These are phyloP conservation scores for Mycothermus thermophilus DNA, from an alignment of 495 filamentous ascomycete genomes.

Conservation along the genomic window DNA sequence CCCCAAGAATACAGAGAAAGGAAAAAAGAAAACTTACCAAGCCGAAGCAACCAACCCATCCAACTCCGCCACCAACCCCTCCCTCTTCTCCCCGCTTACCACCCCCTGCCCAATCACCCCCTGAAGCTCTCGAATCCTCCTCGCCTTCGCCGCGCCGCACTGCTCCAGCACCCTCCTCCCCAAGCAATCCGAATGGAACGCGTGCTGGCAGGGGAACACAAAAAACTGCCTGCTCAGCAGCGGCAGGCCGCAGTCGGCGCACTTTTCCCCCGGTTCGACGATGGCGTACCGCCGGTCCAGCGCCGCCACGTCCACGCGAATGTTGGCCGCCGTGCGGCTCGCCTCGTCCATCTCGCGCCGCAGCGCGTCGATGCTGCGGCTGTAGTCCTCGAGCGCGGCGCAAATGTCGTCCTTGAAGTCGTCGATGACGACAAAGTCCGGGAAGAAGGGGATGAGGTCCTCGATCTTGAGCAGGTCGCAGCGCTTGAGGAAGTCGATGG, in stretches of 20 bases:
- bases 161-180: slow-evolving; percentile 68
- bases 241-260: slow-evolving; percentile 74
- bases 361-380: slow-evolving; percentile 73
- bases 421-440: slow-evolving; percentile 97
- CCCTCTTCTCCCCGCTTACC: slow-evolving; percentile 49
- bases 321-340: slow-evolving; percentile 72
- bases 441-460: slow-evolving; percentile 95
- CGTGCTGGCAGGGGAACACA: slow-evolving; percentile 95
- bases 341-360: slow-evolving; percentile 93
- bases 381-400: slow-evolving; percentile 80
- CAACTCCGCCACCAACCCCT: slow-evolving; percentile 74
- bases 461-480: slow-evolving; percentile 90
- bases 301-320: slow-evolving; percentile 69
- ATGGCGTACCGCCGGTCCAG: slow-evolving; percentile 87
- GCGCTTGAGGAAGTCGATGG: slow-evolving; percentile 83
- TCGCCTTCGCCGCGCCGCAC: slow-evolving; percentile 55
- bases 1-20: too few species aligned
- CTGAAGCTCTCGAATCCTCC: slow-evolving; percentile 75
- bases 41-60: slow-evolving; percentile 64
- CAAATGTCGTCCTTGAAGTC: slow-evolving; percentile 99
- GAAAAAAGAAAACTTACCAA: slow-evolving; percentile 27
- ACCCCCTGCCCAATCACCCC: slow-evolving; percentile 60
- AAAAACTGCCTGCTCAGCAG: slow-evolving; percentile 86
- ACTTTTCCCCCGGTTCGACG: slow-evolving; percentile 90
- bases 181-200: slow-evolving; percentile 89